Conservation (phyloP, 805 yeast genomes). For the Ogataea angusta region DNA sequence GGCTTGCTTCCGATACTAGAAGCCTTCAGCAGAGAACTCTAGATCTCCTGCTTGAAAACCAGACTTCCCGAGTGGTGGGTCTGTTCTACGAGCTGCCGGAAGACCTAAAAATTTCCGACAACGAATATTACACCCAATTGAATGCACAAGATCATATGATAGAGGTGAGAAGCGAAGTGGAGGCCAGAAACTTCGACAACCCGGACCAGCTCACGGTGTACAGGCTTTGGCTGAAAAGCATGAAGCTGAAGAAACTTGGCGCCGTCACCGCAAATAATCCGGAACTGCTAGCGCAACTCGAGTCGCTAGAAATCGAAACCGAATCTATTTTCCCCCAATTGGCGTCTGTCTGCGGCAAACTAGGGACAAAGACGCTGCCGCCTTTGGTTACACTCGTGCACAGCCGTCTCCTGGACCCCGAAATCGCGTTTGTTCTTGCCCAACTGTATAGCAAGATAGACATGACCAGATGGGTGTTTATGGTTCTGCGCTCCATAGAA, state of each 20-base stretch:
- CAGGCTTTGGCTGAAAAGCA: slow-evolving; percentile 15
- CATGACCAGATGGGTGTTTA: slow-evolving; percentile 20
- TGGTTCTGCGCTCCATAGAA: slow-evolving; percentile 25
- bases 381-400: slow-evolving; percentile 7
- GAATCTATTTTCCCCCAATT: not conserved
- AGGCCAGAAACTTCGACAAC: slow-evolving; percentile 17
- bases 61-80: slow-evolving; percentile 16
- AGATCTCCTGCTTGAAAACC: slow-evolving; percentile 11
- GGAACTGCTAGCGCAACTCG: slow-evolving; percentile 1
- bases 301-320: not conserved
- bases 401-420: slow-evolving; percentile 11
- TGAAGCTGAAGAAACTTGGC: slow-evolving; percentile 11
- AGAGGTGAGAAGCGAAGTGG: slow-evolving; percentile 25
- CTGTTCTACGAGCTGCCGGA: slow-evolving; percentile 11
- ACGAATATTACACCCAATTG: slow-evolving; percentile 18
- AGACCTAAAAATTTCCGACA: slow-evolving; percentile 14
- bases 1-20: not conserved
- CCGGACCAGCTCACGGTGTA: slow-evolving; percentile 20
- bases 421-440: slow-evolving; percentile 17
- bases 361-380: slow-evolving; percentile 1
- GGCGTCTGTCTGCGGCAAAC: slow-evolving; percentile 3
- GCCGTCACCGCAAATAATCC: slow-evolving; percentile 2
- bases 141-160: slow-evolving; percentile 20
- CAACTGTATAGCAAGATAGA: slow-evolving; percentile 15
- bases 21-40: slow-evolving; percentile 5